These are phyloP conservation scores for Hevea brasiliensis DNA, from an alignment of 345 rosid genomes.

Conservation along the genomic window DNA sequence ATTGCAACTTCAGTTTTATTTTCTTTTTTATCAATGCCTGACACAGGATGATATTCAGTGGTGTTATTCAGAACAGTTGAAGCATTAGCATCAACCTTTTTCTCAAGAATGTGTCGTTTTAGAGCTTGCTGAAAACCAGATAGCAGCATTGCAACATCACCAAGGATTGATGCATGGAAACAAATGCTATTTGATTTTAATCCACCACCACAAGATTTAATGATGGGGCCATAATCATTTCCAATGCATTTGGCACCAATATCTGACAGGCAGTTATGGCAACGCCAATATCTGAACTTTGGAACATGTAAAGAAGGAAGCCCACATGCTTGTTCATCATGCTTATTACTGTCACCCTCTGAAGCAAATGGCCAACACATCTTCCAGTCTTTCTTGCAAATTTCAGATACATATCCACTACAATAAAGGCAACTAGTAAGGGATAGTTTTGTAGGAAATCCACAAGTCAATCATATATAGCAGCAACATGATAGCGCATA, in stretches of 20 bases:
- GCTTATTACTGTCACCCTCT: slow-evolving; percentile 31
- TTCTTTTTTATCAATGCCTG: slow-evolving; percentile 30
- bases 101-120: slow-evolving; percentile 21
- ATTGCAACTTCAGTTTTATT: slow-evolving; percentile 23
- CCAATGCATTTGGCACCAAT: slow-evolving; percentile 23
- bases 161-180: slow-evolving; percentile 23
- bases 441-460: slow-evolving; percentile 7
- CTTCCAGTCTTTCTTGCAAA: slow-evolving; percentile 44
- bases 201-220: background rate
- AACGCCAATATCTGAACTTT: slow-evolving; percentile 55
- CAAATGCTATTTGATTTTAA: slow-evolving; percentile 10
- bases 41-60: slow-evolving; percentile 24
- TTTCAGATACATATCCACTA: slow-evolving; percentile 68
- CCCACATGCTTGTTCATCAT: slow-evolving; percentile 31
- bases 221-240: slow-evolving; percentile 4
- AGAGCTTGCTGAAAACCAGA: slow-evolving; percentile 35
- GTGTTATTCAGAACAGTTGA: slow-evolving; percentile 21
- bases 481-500: slow-evolving; percentile 1
- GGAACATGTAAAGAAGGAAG: slow-evolving; percentile 58
- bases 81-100: slow-evolving; percentile 28
- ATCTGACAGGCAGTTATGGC: slow-evolving; percentile 46
- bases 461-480: slow-evolving; percentile 2
- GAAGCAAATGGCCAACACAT: slow-evolving; percentile 62
- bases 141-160: slow-evolving; percentile 19
- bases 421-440: slow-evolving; percentile 24